These are phyloP conservation scores for Colletotrichum lindemuthianum DNA, from an alignment of 2,329 filamentous ascomycete species.

Conservation along the genomic window DNA sequence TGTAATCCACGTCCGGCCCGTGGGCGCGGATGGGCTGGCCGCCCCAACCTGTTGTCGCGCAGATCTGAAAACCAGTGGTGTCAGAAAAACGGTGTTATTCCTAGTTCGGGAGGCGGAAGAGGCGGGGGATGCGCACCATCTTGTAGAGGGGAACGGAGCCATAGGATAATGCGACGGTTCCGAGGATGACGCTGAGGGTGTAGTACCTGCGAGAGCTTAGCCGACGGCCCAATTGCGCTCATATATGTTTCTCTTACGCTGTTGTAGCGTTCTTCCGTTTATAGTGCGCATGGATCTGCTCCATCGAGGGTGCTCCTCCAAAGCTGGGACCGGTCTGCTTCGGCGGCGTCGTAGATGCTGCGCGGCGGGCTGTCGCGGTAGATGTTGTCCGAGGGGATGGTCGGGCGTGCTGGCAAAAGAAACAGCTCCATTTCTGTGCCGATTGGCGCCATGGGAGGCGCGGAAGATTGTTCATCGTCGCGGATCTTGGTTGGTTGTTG, in stretches of 20 bases:
- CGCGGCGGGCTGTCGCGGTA: constrained; percentile 40
- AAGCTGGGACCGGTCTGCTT: constrained; percentile 40
- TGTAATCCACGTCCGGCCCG: constrained; percentile 55
- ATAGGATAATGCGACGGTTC: constrained; percentile 82
- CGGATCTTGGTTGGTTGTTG: constrained; percentile 3
- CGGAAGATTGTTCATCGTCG: constrained; percentile 52
- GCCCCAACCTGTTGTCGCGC: constrained; percentile 88
- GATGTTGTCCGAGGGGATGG: constrained; percentile 39
- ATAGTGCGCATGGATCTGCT: constrained; percentile 71
- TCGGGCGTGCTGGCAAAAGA: constrained; percentile 49
- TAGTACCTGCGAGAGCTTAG: constrained; percentile 67
- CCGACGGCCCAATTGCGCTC: neutral
- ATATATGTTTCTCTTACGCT: constrained; percentile 43
- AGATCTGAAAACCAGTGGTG: constrained; percentile 65
- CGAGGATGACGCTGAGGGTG: constrained; percentile 79
- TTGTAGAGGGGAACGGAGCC: constrained; percentile 89
- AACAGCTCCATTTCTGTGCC: constrained; percentile 48
- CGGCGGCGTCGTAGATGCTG: constrained; percentile 43
- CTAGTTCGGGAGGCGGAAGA: constrained; percentile 24
- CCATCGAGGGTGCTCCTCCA: constrained; percentile 59
- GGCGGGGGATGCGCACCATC: constrained; percentile 65
- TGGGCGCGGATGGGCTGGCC: constrained; percentile 91
- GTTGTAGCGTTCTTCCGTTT: constrained; percentile 73
- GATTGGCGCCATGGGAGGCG: constrained; percentile 47
- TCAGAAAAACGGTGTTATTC: constrained; percentile 17